Base-by-base conservation (phyloP, 345 rosid species). In the Ceriops decandra region DNA sequence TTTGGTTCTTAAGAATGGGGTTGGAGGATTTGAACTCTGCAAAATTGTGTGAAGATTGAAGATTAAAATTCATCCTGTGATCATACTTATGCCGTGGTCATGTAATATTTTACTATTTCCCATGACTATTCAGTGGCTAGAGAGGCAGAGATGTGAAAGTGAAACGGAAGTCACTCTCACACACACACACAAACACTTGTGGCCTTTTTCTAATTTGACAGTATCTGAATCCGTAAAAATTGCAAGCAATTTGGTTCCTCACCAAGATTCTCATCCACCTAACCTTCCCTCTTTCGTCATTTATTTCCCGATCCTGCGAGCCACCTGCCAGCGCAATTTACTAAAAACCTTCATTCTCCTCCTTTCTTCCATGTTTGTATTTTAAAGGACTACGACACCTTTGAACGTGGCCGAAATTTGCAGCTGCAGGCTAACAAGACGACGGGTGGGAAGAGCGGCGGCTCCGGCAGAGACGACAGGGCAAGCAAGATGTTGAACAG, bases 401-500 rank as follows among this genome's bases (percentile, higher is more conserved):
- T 49, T 67, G 27, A 21, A 59, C 11, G 17, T 64, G 35, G 11
- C 52, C 36, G 69, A 7, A 63, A 54, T 74, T 66, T 75, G 63
- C 91, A 92, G 98, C 77, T 92, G 5, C 90, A 81, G 78, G 87
- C 86, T 67, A 72, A 78, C 86, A 84, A 80, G 77, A 85, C 83
- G 35, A 22, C 13, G 15, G 60, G 35, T 16, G 72, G 46, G 7
- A 58, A 22, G 32, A 59, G 64, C 64, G 30, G 32, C 11, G 17
- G 54, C 53, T n/a, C 21, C 8, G 67, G 60, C 8, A 54, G 53
- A 35, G 76, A 71, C 10, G 80, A 67, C 3, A 82, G 99, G 74
- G 93, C 86, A 1, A 88, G 75, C 82, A 88, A 85, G 82, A 95
- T 95, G 99, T 84, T 92, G 85, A 75, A 82, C 80, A 81, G 82